Conservation (phyloP, 176 grass and related monocot species). For the Pharus latifolius region DNA sequence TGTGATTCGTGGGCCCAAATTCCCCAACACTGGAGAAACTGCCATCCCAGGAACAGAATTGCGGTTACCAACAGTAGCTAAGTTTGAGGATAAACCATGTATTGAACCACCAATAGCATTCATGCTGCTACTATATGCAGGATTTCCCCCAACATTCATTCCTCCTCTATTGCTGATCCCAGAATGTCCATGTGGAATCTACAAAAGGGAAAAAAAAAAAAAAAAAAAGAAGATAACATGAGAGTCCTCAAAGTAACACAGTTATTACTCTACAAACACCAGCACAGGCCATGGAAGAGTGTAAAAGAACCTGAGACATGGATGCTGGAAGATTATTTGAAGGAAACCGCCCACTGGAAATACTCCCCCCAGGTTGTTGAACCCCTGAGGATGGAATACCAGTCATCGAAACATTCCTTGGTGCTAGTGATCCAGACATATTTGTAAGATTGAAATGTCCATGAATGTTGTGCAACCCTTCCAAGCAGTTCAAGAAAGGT, state of each 20-base stretch:
- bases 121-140: conserved; percentile 62
- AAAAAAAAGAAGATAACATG: neutral
- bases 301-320: conserved; percentile 65
- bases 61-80: conserved; percentile 49
- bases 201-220: neutral
- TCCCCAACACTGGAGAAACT: conserved; percentile 66
- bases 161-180: conserved; percentile 61
- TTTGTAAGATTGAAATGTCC: conserved; percentile 81
- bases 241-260: neutral
- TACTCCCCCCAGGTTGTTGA: conserved; percentile 79
- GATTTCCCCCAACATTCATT: conserved; percentile 62
- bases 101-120: conserved; percentile 67
- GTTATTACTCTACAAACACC: neutral
- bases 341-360: conserved; percentile 63
- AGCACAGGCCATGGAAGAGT: neutral
- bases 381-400: conserved; percentile 65
- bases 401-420: conserved; percentile 64
- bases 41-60: conserved; percentile 68
- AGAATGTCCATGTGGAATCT: conserved; percentile 87
- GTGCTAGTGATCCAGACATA: conserved; percentile 71
- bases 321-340: conserved; percentile 80
- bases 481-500: conserved; percentile 7
- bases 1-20: conserved; percentile 54
- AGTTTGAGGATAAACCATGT: conserved; percentile 64
- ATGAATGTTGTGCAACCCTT: conserved; percentile 82